Conservation (phyloP, 305 asterid species). For the Fraxinus angustifolia region DNA sequence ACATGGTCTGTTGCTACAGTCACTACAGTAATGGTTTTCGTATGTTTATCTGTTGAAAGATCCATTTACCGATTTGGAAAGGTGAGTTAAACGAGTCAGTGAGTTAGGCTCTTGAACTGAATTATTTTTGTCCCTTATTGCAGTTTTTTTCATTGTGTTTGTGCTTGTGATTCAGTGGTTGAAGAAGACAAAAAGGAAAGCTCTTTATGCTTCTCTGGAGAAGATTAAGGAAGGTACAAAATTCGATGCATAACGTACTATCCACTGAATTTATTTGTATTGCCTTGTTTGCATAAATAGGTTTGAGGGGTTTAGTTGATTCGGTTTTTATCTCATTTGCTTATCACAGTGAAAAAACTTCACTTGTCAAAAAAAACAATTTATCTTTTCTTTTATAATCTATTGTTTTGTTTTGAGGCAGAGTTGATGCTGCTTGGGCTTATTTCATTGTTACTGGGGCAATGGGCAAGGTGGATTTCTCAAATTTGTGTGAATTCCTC, state of each 20-base stretch:
- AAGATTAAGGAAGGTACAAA: slow-evolving; percentile 71
- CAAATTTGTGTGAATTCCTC: slow-evolving; percentile 78
- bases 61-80: slow-evolving; percentile 80
- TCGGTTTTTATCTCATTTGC: background rate
- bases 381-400: background rate
- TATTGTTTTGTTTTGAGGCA: slow-evolving; percentile 28
- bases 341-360: background rate
- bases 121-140: background rate
- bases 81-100: slow-evolving; percentile 35
- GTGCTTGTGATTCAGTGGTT: slow-evolving; percentile 55
- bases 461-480: slow-evolving; percentile 81
- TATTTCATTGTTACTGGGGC: slow-evolving; percentile 80
- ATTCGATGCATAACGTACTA: background rate
- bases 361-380: background rate
- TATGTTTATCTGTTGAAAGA: slow-evolving; percentile 71
- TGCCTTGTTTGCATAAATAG: background rate
- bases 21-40: slow-evolving; percentile 81
- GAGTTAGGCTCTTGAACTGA: background rate
- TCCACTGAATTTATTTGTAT: background rate
- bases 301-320: background rate
- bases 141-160: background rate
- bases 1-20: slow-evolving; percentile 99
- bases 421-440: slow-evolving; percentile 92
- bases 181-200: slow-evolving; percentile 85
- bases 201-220: slow-evolving; percentile 79